Evolutionary conservation across 2,329 filamentous ascomycete genomes (phyloP), one percentile per base, ranked within the genome.

Genomic region (Arthrinium phaeospermum): DNA sequence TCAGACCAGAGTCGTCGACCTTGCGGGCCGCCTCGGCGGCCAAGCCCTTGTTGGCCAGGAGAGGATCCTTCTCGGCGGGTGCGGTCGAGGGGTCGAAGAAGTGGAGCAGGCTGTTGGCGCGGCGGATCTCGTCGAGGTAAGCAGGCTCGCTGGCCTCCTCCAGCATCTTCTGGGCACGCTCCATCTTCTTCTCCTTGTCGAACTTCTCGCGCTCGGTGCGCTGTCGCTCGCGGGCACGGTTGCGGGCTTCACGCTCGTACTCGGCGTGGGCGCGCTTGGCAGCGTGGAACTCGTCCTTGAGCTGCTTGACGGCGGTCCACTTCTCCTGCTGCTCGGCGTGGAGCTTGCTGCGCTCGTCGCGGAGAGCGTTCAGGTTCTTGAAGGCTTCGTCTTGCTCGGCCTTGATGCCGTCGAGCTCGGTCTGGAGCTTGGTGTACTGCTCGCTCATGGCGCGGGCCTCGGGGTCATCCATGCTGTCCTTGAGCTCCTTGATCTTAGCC

Each of bases 101-200:
- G 77, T 92, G 91, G 77, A 98, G 93, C 67, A 99, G 88, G 81
- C 91, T 93, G 85, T 96, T 94, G 74, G 94, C 94, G 70, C 93
- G 93, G 78, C 95, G 90, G 80, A 99, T 98, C 86, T 99, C 95
- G 78, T 98, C 94, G 67, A 94, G 88, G 87, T 94, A 99, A 70
- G 96, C 96, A 22, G 93, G 95, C 78, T 94, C 92, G 80, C 91
- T 93, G 77, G 94, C 94, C 80, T 96, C 93, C 79, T 92, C 91
- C 53, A 97, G 91, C 83, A 94, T 88, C 82, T 91, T 89, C 83
- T 93, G 89, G 71, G 94, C 94, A 70, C 91, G 89, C 81, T 93
- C 91, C 86, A 92, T 93, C 84, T 92, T 91, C 85, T 91, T 91
- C 81, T 93, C 91, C 79, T 92, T 90, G 77, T 91, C 86, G 80